Conservation (phyloP, 2,329 filamentous ascomycete genomes). For the Phaeomoniella chlamydospora region DNA sequence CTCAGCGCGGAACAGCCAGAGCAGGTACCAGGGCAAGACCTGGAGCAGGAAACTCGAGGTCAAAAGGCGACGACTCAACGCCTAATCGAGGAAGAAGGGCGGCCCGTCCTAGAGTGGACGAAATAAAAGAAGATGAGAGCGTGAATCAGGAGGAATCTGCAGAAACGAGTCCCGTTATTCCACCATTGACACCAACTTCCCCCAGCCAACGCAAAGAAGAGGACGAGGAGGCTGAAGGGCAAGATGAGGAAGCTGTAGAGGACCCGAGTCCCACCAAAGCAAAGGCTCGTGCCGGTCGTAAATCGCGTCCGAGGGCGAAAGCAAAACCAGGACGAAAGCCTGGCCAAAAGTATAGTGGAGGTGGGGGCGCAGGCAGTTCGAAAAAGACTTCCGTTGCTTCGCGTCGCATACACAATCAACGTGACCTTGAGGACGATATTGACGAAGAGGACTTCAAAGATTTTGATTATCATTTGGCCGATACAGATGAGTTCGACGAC, state of each 20-base stretch:
- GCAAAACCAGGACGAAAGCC: slow-evolving; percentile 27
- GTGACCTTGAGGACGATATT: slow-evolving; percentile 62
- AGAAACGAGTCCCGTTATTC: slow-evolving; percentile 23
- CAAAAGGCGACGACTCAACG: background rate
- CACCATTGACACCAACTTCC: slow-evolving; percentile 40
- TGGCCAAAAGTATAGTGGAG: slow-evolving; percentile 29
- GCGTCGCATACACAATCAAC: slow-evolving; percentile 70
- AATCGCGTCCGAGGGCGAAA: slow-evolving; percentile 13
- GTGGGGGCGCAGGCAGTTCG: slow-evolving; percentile 27
- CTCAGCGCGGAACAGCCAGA: slow-evolving; percentile 49
- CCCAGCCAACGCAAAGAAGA: slow-evolving; percentile 25
- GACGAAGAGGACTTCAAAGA: slow-evolving; percentile 83
- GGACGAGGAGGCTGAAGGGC: slow-evolving; percentile 15
- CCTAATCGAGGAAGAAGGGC: slow-evolving; percentile 19
- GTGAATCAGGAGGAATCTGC: slow-evolving; percentile 19
- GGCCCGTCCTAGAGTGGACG: slow-evolving; percentile 29
- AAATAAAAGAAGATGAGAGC: slow-evolving; percentile 23
- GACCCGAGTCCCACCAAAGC: slow-evolving; percentile 16
- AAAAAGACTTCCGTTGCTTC: slow-evolving; percentile 64
- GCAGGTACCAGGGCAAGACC: slow-evolving; percentile 26
- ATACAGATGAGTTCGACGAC: slow-evolving; percentile 70
- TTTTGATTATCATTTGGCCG: slow-evolving; percentile 80
- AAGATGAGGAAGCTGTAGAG: slow-evolving; percentile 14
- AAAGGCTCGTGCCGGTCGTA: slow-evolving; percentile 17
- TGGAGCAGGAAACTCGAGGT: slow-evolving; percentile 37